phyloP scores from a whole-genome alignment of 2,329 filamentous ascomycete genomes.

The Botryosphaeria dothidea region DNA sequence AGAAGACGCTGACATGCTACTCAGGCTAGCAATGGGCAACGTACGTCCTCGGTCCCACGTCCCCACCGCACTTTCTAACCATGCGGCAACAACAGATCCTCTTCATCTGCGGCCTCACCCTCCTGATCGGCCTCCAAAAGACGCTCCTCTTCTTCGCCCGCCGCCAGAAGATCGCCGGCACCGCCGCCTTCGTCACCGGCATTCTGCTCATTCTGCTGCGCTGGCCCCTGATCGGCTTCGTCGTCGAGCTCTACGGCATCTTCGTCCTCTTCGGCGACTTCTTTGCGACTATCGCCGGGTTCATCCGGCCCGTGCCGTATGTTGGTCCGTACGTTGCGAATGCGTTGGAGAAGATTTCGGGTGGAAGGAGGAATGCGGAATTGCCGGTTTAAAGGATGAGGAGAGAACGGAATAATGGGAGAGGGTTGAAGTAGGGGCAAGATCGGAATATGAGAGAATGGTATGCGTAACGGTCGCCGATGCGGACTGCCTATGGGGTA shows the following conservation, averaged over 20 bases:
- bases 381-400: slow-evolving; percentile 64
- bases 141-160: slow-evolving; percentile 93
- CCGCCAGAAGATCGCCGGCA: slow-evolving; percentile 89
- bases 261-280: slow-evolving; percentile 95
- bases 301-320: slow-evolving; percentile 80
- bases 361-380: slow-evolving; percentile 72
- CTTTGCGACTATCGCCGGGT: slow-evolving; percentile 85
- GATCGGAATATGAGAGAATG: neutral
- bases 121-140: slow-evolving; percentile 91
- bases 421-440: neutral
- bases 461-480: neutral
- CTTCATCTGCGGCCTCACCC: slow-evolving; percentile 92
- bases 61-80: neutral
- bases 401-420: neutral
- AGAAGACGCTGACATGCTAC: slow-evolving; percentile 21
- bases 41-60: slow-evolving; percentile 49
- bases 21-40: slow-evolving; percentile 95
- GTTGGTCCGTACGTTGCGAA: slow-evolving; percentile 83
- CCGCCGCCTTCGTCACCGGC: slow-evolving; percentile 80
- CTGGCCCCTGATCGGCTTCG: slow-evolving; percentile 90
- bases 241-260: slow-evolving; percentile 90
- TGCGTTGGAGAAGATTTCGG: slow-evolving; percentile 68
- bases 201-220: slow-evolving; percentile 82
- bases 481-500: too few species aligned
- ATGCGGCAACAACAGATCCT: slow-evolving; percentile 67